phyloP scores from a whole-genome alignment of 768 basidiomycete species.

The Russula emetica region DNA sequence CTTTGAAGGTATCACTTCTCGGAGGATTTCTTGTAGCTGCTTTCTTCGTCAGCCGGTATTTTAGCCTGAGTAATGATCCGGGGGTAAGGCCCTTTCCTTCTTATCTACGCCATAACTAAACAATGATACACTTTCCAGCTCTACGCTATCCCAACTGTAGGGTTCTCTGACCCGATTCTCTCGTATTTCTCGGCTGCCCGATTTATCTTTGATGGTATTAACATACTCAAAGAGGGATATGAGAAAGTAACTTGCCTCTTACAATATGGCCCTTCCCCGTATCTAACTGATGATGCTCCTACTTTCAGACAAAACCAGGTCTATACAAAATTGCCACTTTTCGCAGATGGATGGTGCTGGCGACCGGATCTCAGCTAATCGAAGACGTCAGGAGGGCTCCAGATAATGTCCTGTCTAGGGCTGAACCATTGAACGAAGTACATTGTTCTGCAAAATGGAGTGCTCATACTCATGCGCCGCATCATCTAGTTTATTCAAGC shows the following conservation, averaged over 20 bases:
- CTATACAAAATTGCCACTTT: background rate
- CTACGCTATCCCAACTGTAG: background rate
- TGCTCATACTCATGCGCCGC: background rate
- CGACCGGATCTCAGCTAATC: background rate
- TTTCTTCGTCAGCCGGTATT: background rate
- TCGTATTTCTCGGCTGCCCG: constrained; percentile 28
- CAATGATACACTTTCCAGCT: background rate
- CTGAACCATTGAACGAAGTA: background rate
- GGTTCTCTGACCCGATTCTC: constrained; percentile 28
- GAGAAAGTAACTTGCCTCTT: background rate
- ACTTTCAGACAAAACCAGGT: background rate
- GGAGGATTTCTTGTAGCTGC: background rate
- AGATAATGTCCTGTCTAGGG: background rate
- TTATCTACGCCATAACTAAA: background rate
- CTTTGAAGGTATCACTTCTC: background rate
- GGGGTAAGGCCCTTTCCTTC: background rate
- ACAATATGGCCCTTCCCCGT: background rate
- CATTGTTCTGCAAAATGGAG: background rate
- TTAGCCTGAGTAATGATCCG: background rate
- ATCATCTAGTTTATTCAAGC: background rate
- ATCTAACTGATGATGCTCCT: background rate
- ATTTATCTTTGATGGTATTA: background rate
- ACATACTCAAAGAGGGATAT: constrained; percentile 1
- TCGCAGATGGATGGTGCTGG: background rate
- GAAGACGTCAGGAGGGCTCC: background rate